Evolutionary conservation across 2,329 filamentous ascomycete species (phyloP), one percentile per base, ranked within the genome.

Genomic region (Onygenales sp.): DNA sequence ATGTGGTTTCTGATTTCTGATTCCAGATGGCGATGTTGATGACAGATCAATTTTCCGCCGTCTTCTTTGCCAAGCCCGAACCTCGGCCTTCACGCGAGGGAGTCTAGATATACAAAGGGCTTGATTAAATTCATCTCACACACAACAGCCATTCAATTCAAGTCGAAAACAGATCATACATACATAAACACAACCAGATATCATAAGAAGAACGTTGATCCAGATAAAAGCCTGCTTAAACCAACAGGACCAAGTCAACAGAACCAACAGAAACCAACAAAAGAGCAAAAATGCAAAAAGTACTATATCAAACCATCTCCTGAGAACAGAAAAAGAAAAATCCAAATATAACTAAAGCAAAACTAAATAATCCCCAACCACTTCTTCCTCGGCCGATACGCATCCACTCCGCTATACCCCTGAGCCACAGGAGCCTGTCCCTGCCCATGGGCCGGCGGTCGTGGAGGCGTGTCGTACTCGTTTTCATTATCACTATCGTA

Each of bases 351-450:
- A 39, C 2, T 27, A 36, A 32, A n/a, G 3, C 47, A 50, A 11
- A 8, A 47, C 51, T 53, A 59, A 54, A 57, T 52, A 43, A 59
- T 58, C 39, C 56, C 56, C 52, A 59, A 54, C 49, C 61, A 57
- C 48, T 62, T 61, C 49, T 62, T 59, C 54, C 56, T 62, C 13
- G 61, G 58, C 50, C 62, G 56, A 50, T 67, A 67, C 7, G 65
- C 64, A 49, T 68, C 65, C 27, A 67, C 62, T 13, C 65, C 63
- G 6, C 57, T 57, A 56, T 68, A 68, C 43, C 65, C 61, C 48
- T 56, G 56, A 21, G 49, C 33, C 49, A 47, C 43, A 17, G 42
- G 10, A n/a, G 48, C 37, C 27, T 49, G 42, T 13, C 32, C 47
- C 6, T 34, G 47, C 2, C 13, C 36, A 42, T 42, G 27, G n/a